phyloP scores from a whole-genome alignment of 306 rosid species.

The Quercus parvula region DNA sequence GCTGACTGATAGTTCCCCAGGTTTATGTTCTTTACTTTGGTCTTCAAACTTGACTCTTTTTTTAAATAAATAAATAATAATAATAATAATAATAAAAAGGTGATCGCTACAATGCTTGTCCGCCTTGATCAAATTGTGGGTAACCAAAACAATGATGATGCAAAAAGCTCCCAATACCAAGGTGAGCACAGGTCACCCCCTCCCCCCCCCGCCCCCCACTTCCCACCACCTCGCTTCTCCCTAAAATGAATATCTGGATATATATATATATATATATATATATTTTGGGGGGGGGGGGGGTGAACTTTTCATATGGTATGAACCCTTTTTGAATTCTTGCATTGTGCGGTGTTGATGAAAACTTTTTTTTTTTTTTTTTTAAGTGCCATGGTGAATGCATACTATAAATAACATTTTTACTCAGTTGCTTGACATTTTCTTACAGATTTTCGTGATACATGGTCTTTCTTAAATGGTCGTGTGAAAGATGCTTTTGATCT shows the following conservation, averaged over 20 bases:
- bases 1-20: constrained; percentile 86
- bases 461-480: constrained; percentile 84
- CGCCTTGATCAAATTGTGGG: too few species aligned
- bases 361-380: neutral
- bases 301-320: neutral
- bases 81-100: neutral
- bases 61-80: neutral
- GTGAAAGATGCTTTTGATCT: constrained; percentile 85
- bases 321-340: neutral
- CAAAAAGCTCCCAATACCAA: too few species aligned
- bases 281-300: neutral
- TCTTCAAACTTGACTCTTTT: neutral
- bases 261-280: too few species aligned
- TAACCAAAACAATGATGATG: too few species aligned
- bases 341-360: neutral
- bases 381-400: neutral
- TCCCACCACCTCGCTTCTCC: too few species aligned
- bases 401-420: neutral
- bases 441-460: constrained; percentile 76
- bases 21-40: constrained; percentile 33
- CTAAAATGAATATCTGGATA: too few species aligned
- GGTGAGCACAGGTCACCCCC: too few species aligned
- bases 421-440: constrained; percentile 11
- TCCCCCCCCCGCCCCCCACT: too few species aligned
- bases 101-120: too few species aligned